Percentiles rank a stretch among this genome's conserved stretches.
Evolutionary conservation across 169 alveolate species (phyloP).

Genomic region (Eimeria nieschulzi): DNA sequence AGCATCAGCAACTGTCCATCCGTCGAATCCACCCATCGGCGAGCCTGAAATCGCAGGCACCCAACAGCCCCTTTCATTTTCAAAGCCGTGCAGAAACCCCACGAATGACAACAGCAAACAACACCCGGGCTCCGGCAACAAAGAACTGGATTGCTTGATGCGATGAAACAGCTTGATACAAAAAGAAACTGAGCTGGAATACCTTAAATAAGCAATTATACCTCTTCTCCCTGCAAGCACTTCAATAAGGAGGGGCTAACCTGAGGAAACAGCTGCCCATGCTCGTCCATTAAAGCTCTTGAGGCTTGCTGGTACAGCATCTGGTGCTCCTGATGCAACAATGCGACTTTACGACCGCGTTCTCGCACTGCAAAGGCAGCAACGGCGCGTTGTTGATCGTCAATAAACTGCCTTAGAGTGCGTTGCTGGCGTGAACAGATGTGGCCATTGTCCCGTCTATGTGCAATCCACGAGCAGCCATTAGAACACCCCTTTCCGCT

Average conservation of each 20-base stretch:
- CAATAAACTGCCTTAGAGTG: slow-evolving; percentile 62
- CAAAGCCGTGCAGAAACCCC: too few species aligned
- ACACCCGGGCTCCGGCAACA: too few species aligned
- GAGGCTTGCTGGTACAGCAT: slow-evolving; percentile 59
- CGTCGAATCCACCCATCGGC: slow-evolving; percentile 59
- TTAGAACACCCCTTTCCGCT: neutral
- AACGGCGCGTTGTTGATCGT: slow-evolving; percentile 47
- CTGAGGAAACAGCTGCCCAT: slow-evolving; percentile 66
- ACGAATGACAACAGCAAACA: too few species aligned
- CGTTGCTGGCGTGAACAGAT: slow-evolving; percentile 10
- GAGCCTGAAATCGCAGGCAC: slow-evolving; percentile 53
- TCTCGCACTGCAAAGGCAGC: slow-evolving; percentile 50
- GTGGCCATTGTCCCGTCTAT: slow-evolving; percentile 4
- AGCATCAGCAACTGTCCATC: slow-evolving; percentile 59
- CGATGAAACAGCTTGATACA: too few species aligned
- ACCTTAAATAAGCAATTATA: too few species aligned
- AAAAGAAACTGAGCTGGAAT: too few species aligned
- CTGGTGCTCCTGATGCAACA: slow-evolving; percentile 54
- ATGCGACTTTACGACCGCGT: slow-evolving; percentile 33
- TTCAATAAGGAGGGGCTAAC: neutral
- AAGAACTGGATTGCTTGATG: too few species aligned
- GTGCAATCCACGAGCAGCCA: neutral
- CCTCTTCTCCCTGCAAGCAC: too few species aligned
- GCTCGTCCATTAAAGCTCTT: slow-evolving; percentile 69
- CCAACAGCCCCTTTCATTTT: neutral